Evolutionary conservation across 2,329 filamentous ascomycete genomes (phyloP).

Genomic region (Epichloe gansuensis): DNA sequence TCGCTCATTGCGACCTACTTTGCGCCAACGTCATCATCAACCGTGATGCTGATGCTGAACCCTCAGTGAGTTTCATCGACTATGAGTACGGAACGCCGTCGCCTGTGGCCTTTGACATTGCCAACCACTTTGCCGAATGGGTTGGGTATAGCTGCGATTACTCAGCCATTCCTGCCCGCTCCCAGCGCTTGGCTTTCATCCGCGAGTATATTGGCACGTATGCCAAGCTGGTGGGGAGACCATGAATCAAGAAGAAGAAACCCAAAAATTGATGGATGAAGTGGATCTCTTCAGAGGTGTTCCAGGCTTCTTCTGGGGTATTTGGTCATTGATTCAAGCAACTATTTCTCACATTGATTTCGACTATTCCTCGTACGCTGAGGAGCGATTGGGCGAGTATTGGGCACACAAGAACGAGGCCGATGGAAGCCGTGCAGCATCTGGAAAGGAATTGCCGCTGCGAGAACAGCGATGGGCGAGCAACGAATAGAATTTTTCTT

Average conservation of each 20-base stretch:
- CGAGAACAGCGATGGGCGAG: constrained; percentile 69
- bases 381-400: constrained; percentile 78
- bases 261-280: constrained; percentile 59
- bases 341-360: constrained; percentile 93
- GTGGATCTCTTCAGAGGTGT: constrained; percentile 81
- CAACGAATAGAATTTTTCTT: constrained; percentile 8
- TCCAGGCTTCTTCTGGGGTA: constrained; percentile 83
- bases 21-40: constrained; percentile 91
- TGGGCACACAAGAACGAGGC: constrained; percentile 77
- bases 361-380: constrained; percentile 87
- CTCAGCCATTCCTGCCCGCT: constrained; percentile 63
- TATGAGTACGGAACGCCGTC: constrained; percentile 96
- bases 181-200: constrained; percentile 70
- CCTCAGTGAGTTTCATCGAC: constrained; percentile 69
- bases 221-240: constrained; percentile 36
- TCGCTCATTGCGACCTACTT: constrained; percentile 92
- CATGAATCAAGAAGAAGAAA: constrained; percentile 47
- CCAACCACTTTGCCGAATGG: constrained; percentile 98
- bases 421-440: constrained; percentile 44
- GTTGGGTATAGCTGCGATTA: constrained; percentile 94
- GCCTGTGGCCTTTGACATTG: constrained; percentile 88
- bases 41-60: constrained; percentile 21
- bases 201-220: constrained; percentile 72
- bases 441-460: constrained; percentile 51
- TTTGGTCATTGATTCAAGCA: constrained; percentile 92